Evolutionary conservation across 306 rosid genomes (phyloP), one percentile per base, ranked within the genome.

Genomic region (Ormosia emarginata): DNA sequence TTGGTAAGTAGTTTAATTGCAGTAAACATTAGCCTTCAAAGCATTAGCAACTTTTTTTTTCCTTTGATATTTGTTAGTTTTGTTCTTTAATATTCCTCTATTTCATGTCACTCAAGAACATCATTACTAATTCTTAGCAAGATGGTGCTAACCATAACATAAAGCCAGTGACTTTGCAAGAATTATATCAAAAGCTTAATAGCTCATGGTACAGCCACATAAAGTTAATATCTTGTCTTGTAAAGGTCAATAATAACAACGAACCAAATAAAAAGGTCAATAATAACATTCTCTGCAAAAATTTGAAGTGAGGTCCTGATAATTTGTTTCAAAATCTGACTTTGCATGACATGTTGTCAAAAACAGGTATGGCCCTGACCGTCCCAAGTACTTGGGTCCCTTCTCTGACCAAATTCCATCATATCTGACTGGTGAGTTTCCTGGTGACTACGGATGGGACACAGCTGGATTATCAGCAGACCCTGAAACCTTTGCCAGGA

Each of bases 371-470:
- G 98, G 99, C 12, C 90, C 98, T 71, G 99, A 95, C 85, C 93
- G 94, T 66, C 99, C 98, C 10, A 95, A 95, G 86, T 95, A 89
- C 90, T 90, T 93, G 93, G 98, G 99, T 11, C 99, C 99, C 15
- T 95, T 95, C 90, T 93, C 99, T 0, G 99, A 95, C 4, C 99
- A 95, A 86, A 95, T 91, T 39, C 99, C 99, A 57, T 91, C 97
- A 55, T 94, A 93, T 93, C 72, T 94, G 79, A 93, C 97, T 0
- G 97, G 98, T 49, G 99, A 95, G 69, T 95, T 95, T 65, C 94
- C 98, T 0, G 97, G 97, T 39, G 99, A 95, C 90, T 95, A 95
- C 24, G 99, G 98, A 64, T 95, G 99, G 97, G 98, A 95, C 86
- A 95, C 99, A 5, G 98, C 98, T 8, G 99, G 99, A 2, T 75